A percentile compares a stretch with the other conserved stretches of the same genome.
Evolutionary conservation across 192 early-diverging fungal genomes (phyloP).

Genomic region (Backusella circina): DNA sequence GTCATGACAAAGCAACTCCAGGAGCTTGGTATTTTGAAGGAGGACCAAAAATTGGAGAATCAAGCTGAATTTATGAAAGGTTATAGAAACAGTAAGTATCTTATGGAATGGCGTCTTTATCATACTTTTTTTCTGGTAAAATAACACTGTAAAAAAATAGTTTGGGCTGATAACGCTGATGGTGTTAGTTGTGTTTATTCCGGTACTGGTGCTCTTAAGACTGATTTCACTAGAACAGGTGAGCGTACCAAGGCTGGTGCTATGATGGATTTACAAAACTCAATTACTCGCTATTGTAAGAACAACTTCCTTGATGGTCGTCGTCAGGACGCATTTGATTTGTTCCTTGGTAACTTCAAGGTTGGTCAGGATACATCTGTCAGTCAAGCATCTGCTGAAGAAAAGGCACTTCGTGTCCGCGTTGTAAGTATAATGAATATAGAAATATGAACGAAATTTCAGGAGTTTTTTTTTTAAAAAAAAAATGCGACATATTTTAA

Average conservation of each 20-base stretch:
- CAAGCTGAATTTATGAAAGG: conserved; percentile 61
- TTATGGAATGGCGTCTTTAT: neutral
- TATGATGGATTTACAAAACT: conserved; percentile 79
- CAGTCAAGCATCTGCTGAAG: conserved; percentile 40
- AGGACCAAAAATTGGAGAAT: conserved; percentile 60
- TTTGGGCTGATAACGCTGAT: conserved; percentile 99
- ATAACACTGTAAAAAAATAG: conserved; percentile 31
- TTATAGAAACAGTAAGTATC: conserved; percentile 73
- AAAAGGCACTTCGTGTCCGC: conserved; percentile 55
- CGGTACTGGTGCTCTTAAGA: conserved; percentile 97
- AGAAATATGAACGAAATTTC: neutral
- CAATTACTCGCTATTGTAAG: conserved; percentile 81
- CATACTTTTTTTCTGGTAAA: neutral
- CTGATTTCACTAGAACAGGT: conserved; percentile 96
- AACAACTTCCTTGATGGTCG: conserved; percentile 95
- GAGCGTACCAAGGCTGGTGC: conserved; percentile 81
- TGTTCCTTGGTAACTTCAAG: conserved; percentile 73
- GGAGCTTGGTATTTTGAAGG: conserved; percentile 58
- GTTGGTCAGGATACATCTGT: conserved; percentile 19
- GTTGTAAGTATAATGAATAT: conserved; percentile 33
- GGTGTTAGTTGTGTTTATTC: conserved; percentile 86
- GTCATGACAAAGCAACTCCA: conserved; percentile 73
- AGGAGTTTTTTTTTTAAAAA: neutral
- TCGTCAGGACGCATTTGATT: conserved; percentile 90
- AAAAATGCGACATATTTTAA: neutral